Evolutionary conservation across 2,329 filamentous ascomycete species (phyloP).

Genomic region (Aureobasidium musti): DNA sequence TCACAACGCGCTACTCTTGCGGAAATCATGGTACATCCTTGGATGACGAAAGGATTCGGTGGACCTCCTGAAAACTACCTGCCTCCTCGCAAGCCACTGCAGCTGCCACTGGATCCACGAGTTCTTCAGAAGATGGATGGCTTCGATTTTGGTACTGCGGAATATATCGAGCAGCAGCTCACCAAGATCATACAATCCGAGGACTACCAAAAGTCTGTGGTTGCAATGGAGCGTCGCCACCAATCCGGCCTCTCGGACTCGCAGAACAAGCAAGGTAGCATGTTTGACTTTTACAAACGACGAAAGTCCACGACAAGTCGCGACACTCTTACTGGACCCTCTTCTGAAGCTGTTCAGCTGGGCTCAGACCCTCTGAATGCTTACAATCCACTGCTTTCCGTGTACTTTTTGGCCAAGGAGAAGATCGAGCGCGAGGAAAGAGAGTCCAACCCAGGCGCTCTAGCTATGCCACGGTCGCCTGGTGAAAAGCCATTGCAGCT

Average conservation of each 20-base stretch:
- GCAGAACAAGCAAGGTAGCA: constrained; percentile 84
- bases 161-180: constrained; percentile 78
- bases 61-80: constrained; percentile 86
- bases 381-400: constrained; percentile 85
- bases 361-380: constrained; percentile 89
- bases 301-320: constrained; percentile 85
- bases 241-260: constrained; percentile 60
- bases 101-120: constrained; percentile 76
- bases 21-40: constrained; percentile 93
- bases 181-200: constrained; percentile 87
- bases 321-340: constrained; percentile 82
- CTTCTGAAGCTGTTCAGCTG: constrained; percentile 77
- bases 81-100: constrained; percentile 78
- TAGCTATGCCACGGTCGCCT: constrained; percentile 58
- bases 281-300: constrained; percentile 97
- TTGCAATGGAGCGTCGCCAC: constrained; percentile 67
- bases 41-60: constrained; percentile 91
- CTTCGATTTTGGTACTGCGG: constrained; percentile 91
- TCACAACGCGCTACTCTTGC: constrained; percentile 79
- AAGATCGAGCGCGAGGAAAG: constrained; percentile 78
- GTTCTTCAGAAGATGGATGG: constrained; percentile 94
- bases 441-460: constrained; percentile 61
- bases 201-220: constrained; percentile 86
- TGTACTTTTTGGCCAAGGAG: constrained; percentile 95
- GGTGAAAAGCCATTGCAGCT: constrained; percentile 62